phyloP scores from a whole-genome alignment of 2,329 filamentous ascomycete species.

The Neofusicoccum laricinum region DNA sequence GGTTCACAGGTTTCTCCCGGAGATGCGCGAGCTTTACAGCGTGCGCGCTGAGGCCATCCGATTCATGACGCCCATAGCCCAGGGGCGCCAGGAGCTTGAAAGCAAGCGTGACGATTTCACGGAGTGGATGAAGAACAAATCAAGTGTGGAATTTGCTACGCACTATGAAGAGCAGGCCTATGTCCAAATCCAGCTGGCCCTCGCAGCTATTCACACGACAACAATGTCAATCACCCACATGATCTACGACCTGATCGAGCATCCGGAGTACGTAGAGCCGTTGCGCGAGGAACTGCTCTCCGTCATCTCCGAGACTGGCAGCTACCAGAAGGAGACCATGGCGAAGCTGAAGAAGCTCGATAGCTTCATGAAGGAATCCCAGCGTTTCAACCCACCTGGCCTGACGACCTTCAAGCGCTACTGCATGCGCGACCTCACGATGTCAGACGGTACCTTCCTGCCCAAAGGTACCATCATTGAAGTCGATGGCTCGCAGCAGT shows the following conservation, averaged over 20 bases:
- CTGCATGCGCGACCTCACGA: constrained; percentile 19
- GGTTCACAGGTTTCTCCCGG: constrained; percentile 4
- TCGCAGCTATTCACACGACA: constrained; percentile 25
- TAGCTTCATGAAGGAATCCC: constrained; percentile 23
- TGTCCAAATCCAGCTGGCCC: constrained; percentile 13
- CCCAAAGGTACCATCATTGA: constrained; percentile 19
- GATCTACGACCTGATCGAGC: constrained; percentile 19
- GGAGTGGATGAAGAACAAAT: constrained; percentile 13
- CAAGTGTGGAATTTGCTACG: constrained; percentile 15
- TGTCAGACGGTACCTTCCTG: constrained; percentile 22
- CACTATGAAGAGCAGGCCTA: constrained; percentile 9
- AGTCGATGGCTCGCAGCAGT: constrained; percentile 16
- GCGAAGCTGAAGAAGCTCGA: constrained; percentile 22
- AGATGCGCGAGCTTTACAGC: constrained; percentile 15
- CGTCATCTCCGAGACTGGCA: constrained; percentile 17
- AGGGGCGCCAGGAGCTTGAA: not conserved
- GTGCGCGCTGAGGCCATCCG: constrained; percentile 13
- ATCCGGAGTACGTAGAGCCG: constrained; percentile 20
- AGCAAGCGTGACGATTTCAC: not conserved
- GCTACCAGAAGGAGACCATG: constrained; percentile 17
- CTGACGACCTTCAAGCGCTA: constrained; percentile 19
- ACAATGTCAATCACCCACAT: constrained; percentile 21
- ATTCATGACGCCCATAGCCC: constrained; percentile 17
- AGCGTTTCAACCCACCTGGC: constrained; percentile 19
- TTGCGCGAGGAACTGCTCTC: constrained; percentile 18